Conservation (phyloP, 495 filamentous ascomycete genomes). For the Tuber microsphaerosporum region DNA sequence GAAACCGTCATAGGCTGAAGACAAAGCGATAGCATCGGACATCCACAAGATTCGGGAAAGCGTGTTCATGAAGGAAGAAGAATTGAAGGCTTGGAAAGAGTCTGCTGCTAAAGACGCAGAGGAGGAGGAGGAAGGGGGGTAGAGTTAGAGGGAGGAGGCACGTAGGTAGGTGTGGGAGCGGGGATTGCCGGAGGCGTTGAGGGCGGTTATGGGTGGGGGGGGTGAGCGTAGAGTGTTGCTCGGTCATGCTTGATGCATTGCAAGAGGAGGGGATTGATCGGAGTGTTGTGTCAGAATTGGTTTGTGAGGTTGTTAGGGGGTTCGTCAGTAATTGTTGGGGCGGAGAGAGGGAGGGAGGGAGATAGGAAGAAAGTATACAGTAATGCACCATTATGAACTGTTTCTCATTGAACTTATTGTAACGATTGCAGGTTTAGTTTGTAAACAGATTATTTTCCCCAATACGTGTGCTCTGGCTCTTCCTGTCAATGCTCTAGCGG, state of each 20-base stretch:
- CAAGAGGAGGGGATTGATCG: conserved; percentile 75
- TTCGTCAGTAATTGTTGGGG: conserved; percentile 55
- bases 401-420: background rate
- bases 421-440: background rate
- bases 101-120: conserved; percentile 46
- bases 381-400: conserved; percentile 4
- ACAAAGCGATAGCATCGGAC: conserved; percentile 66
- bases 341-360: background rate
- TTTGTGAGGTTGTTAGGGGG: conserved; percentile 71
- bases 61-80: conserved; percentile 71
- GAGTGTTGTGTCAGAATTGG: conserved; percentile 76
- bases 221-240: conserved; percentile 81
- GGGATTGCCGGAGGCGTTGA: conserved; percentile 80
- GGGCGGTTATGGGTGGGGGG: conserved; percentile 82
- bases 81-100: conserved; percentile 62
- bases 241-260: conserved; percentile 84
- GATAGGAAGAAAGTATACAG: background rate
- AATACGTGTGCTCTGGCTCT: too few relatives aligned
- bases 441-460: background rate
- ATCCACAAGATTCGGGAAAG: conserved; percentile 73
- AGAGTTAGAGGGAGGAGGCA: conserved; percentile 64
- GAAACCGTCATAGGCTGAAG: conserved; percentile 73
- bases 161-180: conserved; percentile 73
- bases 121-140: conserved; percentile 59
- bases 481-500: too few relatives aligned